Evolutionary conservation across 169 alveolate genomes (phyloP).

Genomic region (Eimeria necatrix): DNA sequence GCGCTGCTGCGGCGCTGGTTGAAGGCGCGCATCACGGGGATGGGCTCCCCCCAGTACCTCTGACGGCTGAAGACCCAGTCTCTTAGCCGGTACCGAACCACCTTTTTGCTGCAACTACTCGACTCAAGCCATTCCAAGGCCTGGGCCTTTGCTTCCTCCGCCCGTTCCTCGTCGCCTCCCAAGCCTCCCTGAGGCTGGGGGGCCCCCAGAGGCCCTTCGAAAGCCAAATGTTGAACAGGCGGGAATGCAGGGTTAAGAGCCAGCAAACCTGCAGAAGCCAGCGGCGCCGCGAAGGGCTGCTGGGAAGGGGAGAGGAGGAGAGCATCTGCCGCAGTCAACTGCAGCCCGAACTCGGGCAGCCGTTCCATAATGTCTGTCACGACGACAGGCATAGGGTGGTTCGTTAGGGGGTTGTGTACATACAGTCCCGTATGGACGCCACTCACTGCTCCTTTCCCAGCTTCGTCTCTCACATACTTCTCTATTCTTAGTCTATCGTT

Average conservation of each 20-base stretch:
- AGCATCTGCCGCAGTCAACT: neutral
- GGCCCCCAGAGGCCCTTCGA: neutral
- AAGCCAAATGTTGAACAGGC: too few relatives aligned
- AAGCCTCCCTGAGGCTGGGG: neutral
- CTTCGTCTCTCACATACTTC: neutral
- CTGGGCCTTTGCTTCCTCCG: neutral
- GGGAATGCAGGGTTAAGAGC: neutral
- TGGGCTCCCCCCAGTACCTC: slow-evolving; percentile 97
- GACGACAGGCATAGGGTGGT: neutral
- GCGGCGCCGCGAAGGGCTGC: slow-evolving; percentile 51
- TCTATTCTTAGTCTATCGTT: neutral
- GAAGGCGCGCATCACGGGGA: slow-evolving; percentile 87
- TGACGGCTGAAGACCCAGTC: slow-evolving; percentile 96
- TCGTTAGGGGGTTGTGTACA: slow-evolving; percentile 1
- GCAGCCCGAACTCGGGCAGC: neutral
- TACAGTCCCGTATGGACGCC: neutral
- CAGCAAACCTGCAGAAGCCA: slow-evolving; percentile 44
- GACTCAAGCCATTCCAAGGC: slow-evolving; percentile 5
- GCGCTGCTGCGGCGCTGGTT: slow-evolving; percentile 76
- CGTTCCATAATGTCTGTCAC: neutral
- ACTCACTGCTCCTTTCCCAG: neutral
- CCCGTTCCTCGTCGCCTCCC: neutral
- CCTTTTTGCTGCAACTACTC: neutral
- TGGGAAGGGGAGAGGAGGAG: slow-evolving; percentile 17
- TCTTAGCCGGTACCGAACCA: slow-evolving; percentile 83